Conservation (phyloP, 257 asterid genomes). For the Solanum virginianum region DNA sequence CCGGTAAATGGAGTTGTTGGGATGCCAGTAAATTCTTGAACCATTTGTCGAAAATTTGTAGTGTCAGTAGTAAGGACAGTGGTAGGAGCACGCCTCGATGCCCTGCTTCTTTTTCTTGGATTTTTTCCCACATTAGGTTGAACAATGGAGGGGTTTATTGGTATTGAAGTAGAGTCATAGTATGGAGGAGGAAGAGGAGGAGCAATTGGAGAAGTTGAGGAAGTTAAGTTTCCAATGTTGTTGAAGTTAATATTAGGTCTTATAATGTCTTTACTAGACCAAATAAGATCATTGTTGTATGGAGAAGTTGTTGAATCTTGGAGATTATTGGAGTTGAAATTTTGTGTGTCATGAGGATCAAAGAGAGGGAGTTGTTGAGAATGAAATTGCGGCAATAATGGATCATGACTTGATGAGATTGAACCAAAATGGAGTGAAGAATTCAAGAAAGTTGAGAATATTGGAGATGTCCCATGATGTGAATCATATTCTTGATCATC, state of each 20-base stretch:
- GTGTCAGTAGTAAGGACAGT: slow-evolving; percentile 11
- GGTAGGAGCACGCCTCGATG: slow-evolving; percentile 12
- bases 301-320: not conserved
- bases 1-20: slow-evolving; percentile 1
- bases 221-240: not conserved
- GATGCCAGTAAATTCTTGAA: slow-evolving; percentile 15
- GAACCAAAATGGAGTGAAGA: not conserved
- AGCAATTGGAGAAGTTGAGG: not conserved
- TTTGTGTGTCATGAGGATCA: not conserved
- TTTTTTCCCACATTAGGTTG: not conserved
- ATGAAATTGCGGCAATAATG: not conserved
- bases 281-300: not conserved
- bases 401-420: not conserved
- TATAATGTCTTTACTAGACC: not conserved
- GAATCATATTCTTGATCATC: slow-evolving; percentile 2
- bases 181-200: not conserved
- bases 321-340: not conserved
- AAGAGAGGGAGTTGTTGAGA: not conserved
- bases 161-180: not conserved
- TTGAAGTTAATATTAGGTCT: not conserved
- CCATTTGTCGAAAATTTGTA: slow-evolving; percentile 11
- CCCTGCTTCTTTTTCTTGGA: slow-evolving; percentile 8
- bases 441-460: not conserved
- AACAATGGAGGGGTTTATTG: not conserved
- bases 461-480: not conserved